phyloP scores from a whole-genome alignment of 108 stramenopile genomes.

The Nitzschia inconspicua region DNA sequence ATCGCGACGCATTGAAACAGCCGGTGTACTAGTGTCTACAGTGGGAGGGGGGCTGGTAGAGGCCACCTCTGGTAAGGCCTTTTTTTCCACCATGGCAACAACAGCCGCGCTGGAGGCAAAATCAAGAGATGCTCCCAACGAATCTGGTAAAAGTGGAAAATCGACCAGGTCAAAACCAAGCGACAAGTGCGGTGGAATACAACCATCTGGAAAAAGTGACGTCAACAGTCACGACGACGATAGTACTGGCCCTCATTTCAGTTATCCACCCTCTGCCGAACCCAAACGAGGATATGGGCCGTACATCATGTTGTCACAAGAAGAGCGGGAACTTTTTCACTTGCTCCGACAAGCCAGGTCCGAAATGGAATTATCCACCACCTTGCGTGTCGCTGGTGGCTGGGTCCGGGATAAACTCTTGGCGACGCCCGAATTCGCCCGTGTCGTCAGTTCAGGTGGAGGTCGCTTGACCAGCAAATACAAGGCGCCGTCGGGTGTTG shows the following conservation, averaged over 20 bases:
- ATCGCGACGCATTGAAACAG: no score
- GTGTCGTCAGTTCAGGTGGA: neutral
- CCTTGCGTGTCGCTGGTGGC: constrained; percentile 92
- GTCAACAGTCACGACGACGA: neutral
- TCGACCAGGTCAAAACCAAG: neutral
- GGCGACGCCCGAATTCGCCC: constrained; percentile 52
- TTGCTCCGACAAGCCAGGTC: constrained; percentile 52
- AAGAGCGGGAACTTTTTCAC: constrained; percentile 69
- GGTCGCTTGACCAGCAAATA: constrained; percentile 49
- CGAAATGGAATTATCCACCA: constrained; percentile 64
- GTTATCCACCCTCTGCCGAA: neutral
- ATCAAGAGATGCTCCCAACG: neutral
- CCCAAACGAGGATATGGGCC: constrained; percentile 29
- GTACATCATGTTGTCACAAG: constrained; percentile 53
- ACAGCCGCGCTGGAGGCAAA: no score
- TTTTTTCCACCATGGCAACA: no score
- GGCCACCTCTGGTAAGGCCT: no score
- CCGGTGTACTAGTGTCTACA: no score
- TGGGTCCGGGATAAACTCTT: constrained; percentile 96
- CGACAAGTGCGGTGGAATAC: neutral
- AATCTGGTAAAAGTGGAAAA: neutral
- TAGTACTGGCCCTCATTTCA: neutral
- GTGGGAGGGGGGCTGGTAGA: no score
- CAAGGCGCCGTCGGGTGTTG: constrained; percentile 16
- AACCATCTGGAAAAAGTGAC: neutral